phyloP scores from a whole-genome alignment of 495 filamentous ascomycete species.

The Annulohypoxylon bovei region DNA sequence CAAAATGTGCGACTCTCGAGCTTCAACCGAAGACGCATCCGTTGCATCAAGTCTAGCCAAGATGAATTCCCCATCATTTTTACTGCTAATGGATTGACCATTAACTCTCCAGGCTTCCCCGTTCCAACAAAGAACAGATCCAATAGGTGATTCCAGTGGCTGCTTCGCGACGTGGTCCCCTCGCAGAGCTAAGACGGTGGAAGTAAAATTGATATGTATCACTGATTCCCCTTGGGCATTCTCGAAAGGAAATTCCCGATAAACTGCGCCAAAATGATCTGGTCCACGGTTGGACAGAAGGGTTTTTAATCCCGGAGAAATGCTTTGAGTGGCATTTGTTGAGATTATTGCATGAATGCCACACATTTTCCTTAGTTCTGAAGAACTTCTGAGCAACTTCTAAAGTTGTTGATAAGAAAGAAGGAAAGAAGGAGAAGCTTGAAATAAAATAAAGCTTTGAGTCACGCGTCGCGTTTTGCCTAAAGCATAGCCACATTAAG shows the following conservation, averaged over 20 bases:
- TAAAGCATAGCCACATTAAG: not conserved
- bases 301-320: slow-evolving; percentile 46
- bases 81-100: slow-evolving; percentile 60
- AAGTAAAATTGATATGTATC: slow-evolving; percentile 70
- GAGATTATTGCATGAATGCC: slow-evolving; percentile 57
- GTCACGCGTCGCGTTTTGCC: not conserved
- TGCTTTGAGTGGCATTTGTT: slow-evolving; percentile 21
- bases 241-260: slow-evolving; percentile 37
- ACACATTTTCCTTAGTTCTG: slow-evolving; percentile 51
- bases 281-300: slow-evolving; percentile 59
- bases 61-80: slow-evolving; percentile 80
- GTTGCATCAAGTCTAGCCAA: slow-evolving; percentile 70
- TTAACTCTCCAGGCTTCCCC: slow-evolving; percentile 92
- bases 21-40: slow-evolving; percentile 38
- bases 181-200: slow-evolving; percentile 87
- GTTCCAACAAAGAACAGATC: slow-evolving; percentile 93
- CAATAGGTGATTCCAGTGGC: slow-evolving; percentile 70
- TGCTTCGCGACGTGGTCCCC: slow-evolving; percentile 77
- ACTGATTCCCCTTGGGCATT: slow-evolving; percentile 34
- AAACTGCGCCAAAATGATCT: slow-evolving; percentile 59
- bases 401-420: slow-evolving; percentile 5
- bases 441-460: not conserved
- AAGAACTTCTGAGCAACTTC: not conserved
- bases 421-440: not conserved
- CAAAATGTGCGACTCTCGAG: slow-evolving; percentile 54